Evolutionary conservation across 768 basidiomycete genomes (phyloP), one percentile per base, ranked within the genome.

Genomic region (Kwoniella heveanensis): DNA sequence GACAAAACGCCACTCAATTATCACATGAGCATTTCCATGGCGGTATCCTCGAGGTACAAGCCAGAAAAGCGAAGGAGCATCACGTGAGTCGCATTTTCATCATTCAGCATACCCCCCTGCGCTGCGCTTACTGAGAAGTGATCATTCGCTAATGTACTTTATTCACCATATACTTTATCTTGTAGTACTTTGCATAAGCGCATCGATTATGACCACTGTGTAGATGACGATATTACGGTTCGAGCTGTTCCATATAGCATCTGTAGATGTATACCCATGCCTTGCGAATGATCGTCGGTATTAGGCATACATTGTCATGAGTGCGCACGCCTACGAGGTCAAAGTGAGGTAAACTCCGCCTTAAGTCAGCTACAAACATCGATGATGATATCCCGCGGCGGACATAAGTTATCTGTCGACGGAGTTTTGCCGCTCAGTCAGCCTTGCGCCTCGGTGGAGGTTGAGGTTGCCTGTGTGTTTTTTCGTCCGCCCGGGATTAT

Each of bases 31-130:
- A 98, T 79, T 98, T 96, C 85, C 82, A 97, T 77, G 91, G 89
- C 52, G 64, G 79, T 68, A 59, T 79, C 47, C 60, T 80, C 54
- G 81, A 97, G 89, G 81, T 98, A 60, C 95, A 98, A 86, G 92
- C 91, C 82, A 94, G 97, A 88, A 99, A 99, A 87, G 98, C 98
- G 87, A 98, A 98, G 77, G 88, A 91, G 76, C 87, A 97, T 77
- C 77, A 78, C 60, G 78, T 78, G 56, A 70, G 78, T 76, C 13
- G 25, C 36, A 29, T 36, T 47, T 26, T 15, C 37, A 12, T 32
- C 21, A 32, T 32, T 32, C 5, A 13, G 32, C n/a, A n/a, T n/a
- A 32, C 32, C 32, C 32, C 13, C 32, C 13, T 13, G 32, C n/a
- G n/a, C n/a, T n/a, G n/a, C n/a, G n/a, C n/a, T n/a, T n/a, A n/a